These are phyloP conservation scores for Boletus sp. DNA, from an alignment of 1,284 basidiomycete species.

Conservation along the genomic window DNA sequence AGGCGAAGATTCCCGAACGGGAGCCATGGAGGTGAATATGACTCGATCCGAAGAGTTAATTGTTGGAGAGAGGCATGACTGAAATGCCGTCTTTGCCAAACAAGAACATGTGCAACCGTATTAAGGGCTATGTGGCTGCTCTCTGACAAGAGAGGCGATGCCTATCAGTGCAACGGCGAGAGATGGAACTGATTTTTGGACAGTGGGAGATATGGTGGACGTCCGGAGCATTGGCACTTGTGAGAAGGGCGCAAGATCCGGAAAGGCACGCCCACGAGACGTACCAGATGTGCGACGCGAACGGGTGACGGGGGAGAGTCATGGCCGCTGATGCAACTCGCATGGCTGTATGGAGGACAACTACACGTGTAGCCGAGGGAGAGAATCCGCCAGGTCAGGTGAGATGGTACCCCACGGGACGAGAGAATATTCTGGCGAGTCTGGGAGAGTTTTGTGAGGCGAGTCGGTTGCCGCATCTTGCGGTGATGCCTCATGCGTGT, in stretches of 20 bases:
- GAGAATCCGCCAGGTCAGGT: constrained; percentile 1
- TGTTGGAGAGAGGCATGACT: constrained; percentile 4
- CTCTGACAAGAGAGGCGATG: constrained; percentile 1
- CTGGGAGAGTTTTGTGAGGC: too few species aligned
- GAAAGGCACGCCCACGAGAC: not conserved
- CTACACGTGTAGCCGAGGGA: not conserved
- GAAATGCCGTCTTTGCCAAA: constrained; percentile 4
- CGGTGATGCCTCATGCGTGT: constrained; percentile 17
- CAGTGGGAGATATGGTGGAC: constrained; percentile 14
- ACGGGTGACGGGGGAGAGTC: constrained; percentile 9
- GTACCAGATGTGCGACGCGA: constrained; percentile 4
- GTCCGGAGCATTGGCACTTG: not conserved
- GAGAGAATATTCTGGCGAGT: not conserved
- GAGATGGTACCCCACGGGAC: constrained; percentile 1
- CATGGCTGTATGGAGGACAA: not conserved
- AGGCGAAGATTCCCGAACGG: constrained; percentile 14
- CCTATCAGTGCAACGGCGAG: not conserved
- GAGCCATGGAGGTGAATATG: constrained; percentile 2
- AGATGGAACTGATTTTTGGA: not conserved
- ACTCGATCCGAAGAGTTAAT: constrained; percentile 12
- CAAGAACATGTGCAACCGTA: not conserved
- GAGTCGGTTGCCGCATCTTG: not conserved
- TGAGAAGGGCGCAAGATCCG: constrained; percentile 11
- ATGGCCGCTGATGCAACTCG: too few species aligned
- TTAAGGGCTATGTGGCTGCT: not conserved